Conservation (phyloP, 148 eudicot species). For the Beta vulgaris region DNA sequence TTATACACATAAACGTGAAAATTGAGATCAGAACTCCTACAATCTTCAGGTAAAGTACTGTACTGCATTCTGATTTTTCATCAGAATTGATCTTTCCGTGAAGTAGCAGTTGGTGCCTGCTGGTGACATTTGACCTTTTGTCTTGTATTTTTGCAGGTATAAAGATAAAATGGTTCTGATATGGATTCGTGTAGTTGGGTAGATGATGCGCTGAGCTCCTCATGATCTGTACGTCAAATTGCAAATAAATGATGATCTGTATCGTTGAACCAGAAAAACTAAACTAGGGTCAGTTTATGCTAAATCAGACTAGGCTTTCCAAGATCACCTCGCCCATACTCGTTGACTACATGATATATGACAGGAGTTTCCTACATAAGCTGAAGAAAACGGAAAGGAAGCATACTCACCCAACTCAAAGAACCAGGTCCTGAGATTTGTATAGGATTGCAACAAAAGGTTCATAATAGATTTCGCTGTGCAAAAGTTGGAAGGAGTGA, state of each 20-base stretch:
- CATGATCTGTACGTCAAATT: not conserved
- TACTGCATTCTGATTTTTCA: not conserved
- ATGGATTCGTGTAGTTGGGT: not conserved
- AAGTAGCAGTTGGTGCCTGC: not conserved
- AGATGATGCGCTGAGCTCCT: not conserved
- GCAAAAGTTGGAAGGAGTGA: too few species aligned
- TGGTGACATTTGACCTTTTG: not conserved
- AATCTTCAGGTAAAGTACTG: too few species aligned
- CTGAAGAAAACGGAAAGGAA: too few species aligned
- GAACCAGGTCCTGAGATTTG: too few species aligned
- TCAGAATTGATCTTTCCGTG: not conserved
- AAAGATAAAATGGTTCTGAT: not conserved
- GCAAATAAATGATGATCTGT: not conserved
- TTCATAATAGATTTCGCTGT: too few species aligned
- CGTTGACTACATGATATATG: too few species aligned
- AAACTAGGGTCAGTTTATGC: not conserved
- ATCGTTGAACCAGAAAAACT: not conserved
- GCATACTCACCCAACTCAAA: too few species aligned
- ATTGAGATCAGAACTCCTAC: not conserved
- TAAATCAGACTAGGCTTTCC: not conserved
- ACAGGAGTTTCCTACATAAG: too few species aligned
- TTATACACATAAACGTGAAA: not conserved
- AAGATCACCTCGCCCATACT: not conserved
- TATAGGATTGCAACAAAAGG: too few species aligned
- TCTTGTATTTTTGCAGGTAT: slow-evolving; percentile 2